phyloP scores from a whole-genome alignment of 768 basidiomycete genomes.

The Harrya chromipes region DNA sequence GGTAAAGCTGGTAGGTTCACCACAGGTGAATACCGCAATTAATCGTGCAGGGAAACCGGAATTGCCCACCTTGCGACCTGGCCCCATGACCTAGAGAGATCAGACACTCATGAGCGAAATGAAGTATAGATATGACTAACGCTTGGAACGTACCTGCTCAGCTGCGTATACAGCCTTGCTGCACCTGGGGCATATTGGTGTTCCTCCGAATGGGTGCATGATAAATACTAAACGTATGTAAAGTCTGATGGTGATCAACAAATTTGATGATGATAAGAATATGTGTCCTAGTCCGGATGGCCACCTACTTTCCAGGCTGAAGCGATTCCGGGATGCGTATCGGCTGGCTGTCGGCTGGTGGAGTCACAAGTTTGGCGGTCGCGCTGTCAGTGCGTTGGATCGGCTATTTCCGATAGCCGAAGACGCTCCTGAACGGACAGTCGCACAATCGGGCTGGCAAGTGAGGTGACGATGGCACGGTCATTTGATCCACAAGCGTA shows the following conservation, averaged over 20 bases:
- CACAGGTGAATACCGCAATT: conserved; percentile 1
- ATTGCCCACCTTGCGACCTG: conserved; percentile 74
- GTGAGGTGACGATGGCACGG: no score
- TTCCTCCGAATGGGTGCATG: conserved; percentile 75
- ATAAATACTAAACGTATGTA: conserved; percentile 6
- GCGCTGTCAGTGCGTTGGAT: not conserved
- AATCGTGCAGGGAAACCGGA: conserved; percentile 2
- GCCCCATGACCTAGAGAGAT: conserved; percentile 66
- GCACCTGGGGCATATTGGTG: conserved; percentile 72
- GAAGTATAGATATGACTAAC: not conserved
- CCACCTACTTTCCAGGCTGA: conserved; percentile 11
- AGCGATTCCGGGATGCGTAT: not conserved
- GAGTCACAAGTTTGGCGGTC: not conserved
- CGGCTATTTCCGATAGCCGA: conserved; percentile 19
- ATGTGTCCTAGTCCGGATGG: not conserved
- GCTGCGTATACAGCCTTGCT: conserved; percentile 79
- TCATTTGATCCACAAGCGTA: not conserved
- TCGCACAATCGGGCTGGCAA: no score
- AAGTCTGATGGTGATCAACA: not conserved
- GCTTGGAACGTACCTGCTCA: conserved; percentile 57
- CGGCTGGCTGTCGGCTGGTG: not conserved
- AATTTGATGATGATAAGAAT: conserved; percentile 3
- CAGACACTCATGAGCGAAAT: conserved; percentile 8
- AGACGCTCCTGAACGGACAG: no score
- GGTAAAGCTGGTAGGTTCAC: conserved; percentile 57